phyloP scores from a whole-genome alignment of 108 stramenopile species.

The Cyclotella sp. region DNA sequence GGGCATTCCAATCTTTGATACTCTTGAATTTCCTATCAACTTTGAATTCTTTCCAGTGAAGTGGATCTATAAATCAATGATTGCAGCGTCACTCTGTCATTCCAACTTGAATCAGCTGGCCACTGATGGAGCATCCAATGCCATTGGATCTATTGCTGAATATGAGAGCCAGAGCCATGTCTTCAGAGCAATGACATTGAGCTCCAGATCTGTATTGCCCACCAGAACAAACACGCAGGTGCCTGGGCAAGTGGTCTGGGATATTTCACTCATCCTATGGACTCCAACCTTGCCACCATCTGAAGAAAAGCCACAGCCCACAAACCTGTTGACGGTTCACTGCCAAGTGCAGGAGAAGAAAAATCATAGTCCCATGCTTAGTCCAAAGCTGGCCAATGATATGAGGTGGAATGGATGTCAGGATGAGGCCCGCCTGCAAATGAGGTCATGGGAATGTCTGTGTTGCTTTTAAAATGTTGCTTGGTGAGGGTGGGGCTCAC shows the following conservation, averaged over 20 bases:
- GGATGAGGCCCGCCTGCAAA: not conserved
- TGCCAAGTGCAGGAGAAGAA: not conserved
- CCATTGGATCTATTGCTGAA: constrained; percentile 29
- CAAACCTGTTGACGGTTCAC: not conserved
- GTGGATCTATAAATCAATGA: constrained; percentile 7
- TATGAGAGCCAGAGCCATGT: constrained; percentile 8
- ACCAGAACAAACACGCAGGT: constrained; percentile 28
- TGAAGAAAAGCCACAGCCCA: constrained; percentile 2
- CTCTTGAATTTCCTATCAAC: constrained; percentile 8
- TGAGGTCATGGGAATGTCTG: no score
- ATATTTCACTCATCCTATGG: constrained; percentile 16
- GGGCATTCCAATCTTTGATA: constrained; percentile 6
- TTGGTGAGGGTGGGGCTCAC: not conserved
- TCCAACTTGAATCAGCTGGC: constrained; percentile 10
- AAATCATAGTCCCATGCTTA: not conserved
- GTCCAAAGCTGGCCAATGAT: constrained; percentile 12
- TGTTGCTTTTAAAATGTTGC: not conserved
- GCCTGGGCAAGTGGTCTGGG: constrained; percentile 9
- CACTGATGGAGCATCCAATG: constrained; percentile 29
- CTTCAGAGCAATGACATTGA: constrained; percentile 16
- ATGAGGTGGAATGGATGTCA: constrained; percentile 7
- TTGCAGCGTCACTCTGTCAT: not conserved
- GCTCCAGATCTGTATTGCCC: constrained; percentile 14
- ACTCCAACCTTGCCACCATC: constrained; percentile 1
- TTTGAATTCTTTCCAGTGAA: constrained; percentile 13